These are phyloP conservation scores for Mucor indicus DNA, from an alignment of 371 early-diverging fungal species.

Conservation along the genomic window DNA sequence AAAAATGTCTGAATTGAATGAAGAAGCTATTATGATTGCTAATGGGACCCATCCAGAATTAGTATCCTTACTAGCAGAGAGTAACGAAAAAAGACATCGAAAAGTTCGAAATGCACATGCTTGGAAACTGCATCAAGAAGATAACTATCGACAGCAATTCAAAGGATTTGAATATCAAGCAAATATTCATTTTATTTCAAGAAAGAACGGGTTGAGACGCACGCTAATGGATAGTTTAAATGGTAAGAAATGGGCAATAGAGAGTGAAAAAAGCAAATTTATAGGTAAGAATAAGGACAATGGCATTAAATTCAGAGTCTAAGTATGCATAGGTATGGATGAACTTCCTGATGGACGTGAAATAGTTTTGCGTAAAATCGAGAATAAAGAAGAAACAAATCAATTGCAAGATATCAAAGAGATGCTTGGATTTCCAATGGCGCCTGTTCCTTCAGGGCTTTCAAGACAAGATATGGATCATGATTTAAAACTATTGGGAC, in stretches of 20 bases:
- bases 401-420: conserved; percentile 47
- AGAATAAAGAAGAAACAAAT: conserved; percentile 34
- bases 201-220: conserved; percentile 29
- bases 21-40: conserved; percentile 58
- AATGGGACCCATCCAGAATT: conserved; percentile 62
- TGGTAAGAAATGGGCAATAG: conserved; percentile 17
- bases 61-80: conserved; percentile 53
- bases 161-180: conserved; percentile 59
- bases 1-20: conserved; percentile 54
- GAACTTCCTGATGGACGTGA: conserved; percentile 32
- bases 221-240: conserved; percentile 9
- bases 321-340: too few relatives aligned
- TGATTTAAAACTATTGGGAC: conserved; percentile 44
- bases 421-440: conserved; percentile 44
- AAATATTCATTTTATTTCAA: conserved; percentile 42
- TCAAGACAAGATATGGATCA: conserved; percentile 38
- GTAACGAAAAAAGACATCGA: conserved; percentile 52
- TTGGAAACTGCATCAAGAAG: conserved; percentile 49
- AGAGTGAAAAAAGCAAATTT: conserved; percentile 21
- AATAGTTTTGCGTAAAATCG: conserved; percentile 34
- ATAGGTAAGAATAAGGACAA: too few relatives aligned
- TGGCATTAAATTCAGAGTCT: too few relatives aligned
- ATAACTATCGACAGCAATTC: conserved; percentile 44
- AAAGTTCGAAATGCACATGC: conserved; percentile 53
- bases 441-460: conserved; percentile 34